Conservation (phyloP, 176 grass and related monocot genomes). For the Hsuehochloa calcarea region DNA sequence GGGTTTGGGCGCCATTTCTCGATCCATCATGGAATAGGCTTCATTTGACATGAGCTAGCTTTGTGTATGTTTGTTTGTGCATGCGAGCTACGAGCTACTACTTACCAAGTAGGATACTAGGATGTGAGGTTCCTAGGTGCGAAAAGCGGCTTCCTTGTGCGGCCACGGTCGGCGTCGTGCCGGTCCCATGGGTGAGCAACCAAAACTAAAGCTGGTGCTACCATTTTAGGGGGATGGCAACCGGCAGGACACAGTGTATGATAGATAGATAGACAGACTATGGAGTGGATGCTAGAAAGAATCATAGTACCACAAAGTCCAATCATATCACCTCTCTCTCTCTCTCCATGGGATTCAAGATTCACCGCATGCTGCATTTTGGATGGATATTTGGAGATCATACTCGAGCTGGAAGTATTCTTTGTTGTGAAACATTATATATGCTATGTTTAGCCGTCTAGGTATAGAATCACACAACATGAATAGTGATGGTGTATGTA, state of each 20-base stretch:
- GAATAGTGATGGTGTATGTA: neutral
- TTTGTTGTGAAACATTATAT: neutral
- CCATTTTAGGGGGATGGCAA: neutral
- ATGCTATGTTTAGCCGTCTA: neutral
- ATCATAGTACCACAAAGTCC: neutral
- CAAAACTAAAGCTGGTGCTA: neutral
- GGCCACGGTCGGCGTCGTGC: too few species aligned
- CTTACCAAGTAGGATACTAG: neutral
- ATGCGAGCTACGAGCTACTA: neutral
- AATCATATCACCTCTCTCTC: neutral
- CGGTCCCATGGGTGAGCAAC: neutral
- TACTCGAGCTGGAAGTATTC: too few species aligned
- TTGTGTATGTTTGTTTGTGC: slow-evolving; percentile 15
- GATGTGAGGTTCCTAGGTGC: slow-evolving; percentile 6
- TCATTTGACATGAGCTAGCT: neutral
- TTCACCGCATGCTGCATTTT: neutral
- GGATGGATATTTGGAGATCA: neutral
- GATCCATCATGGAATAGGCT: slow-evolving; percentile 17
- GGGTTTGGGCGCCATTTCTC: neutral
- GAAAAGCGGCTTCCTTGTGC: neutral
- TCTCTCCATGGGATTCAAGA: neutral
- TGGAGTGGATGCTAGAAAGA: slow-evolving; percentile 17
- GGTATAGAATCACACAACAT: neutral
- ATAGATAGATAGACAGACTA: neutral
- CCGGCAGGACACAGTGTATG: neutral